These are phyloP conservation scores for Cryptosporidium canis DNA, from an alignment of 169 alveolate genomes.

Conservation along the genomic window DNA sequence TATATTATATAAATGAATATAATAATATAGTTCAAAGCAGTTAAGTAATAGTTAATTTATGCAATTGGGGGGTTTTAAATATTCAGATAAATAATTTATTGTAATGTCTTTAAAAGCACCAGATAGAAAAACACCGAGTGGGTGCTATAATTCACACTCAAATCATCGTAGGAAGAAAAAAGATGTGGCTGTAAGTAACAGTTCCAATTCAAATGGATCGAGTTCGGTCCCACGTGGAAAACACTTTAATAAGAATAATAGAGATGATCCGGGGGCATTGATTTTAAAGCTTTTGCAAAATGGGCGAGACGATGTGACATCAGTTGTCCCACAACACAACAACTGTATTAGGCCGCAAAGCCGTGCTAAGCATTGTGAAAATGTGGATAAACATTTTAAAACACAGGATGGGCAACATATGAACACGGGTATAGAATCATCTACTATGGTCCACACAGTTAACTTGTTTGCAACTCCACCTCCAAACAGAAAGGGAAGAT, in stretches of 20 bases:
- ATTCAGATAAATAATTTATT: neutral
- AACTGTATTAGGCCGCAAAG: slow-evolving; percentile 61
- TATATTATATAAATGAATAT: no score
- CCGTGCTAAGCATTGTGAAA: slow-evolving; percentile 55
- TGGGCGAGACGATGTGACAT: slow-evolving; percentile 13
- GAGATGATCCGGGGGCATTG: slow-evolving; percentile 54
- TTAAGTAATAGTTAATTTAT: neutral
- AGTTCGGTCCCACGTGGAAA: neutral
- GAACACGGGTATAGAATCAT: neutral
- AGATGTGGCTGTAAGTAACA: neutral
- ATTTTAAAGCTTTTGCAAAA: slow-evolving; percentile 40
- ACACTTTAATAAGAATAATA: neutral
- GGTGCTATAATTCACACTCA: neutral
- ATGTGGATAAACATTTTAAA: neutral
- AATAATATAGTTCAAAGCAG: neutral
- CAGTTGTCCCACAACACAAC: neutral
- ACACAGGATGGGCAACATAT: neutral
- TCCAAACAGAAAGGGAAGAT: slow-evolving; percentile 31
- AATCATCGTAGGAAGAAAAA: slow-evolving; percentile 13
- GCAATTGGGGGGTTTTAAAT: neutral
- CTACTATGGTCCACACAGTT: neutral
- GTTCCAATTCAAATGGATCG: neutral
- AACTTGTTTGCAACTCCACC: slow-evolving; percentile 63
- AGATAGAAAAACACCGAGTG: slow-evolving; percentile 3
- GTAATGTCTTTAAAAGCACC: slow-evolving; percentile 6